Percentiles rank a stretch among this genome's conserved stretches.
Evolutionary conservation across 2,329 filamentous ascomycete genomes (phyloP).

Genomic region (Stemphylium vesicarium): DNA sequence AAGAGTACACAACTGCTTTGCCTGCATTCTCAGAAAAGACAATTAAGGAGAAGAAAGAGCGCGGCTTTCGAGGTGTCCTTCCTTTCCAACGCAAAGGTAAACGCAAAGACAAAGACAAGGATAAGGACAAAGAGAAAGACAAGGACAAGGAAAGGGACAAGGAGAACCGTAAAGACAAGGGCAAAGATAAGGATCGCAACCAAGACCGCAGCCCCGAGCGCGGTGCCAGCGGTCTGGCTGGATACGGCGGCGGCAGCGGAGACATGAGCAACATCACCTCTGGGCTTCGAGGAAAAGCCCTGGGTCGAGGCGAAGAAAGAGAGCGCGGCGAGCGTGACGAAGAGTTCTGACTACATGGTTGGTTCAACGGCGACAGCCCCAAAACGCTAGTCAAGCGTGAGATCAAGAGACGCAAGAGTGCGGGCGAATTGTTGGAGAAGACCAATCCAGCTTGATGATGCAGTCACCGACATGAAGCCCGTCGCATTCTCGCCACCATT

Average conservation of each 20-base stretch:
- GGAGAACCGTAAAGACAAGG: neutral
- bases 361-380: constrained; percentile 38
- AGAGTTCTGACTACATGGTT: constrained; percentile 47
- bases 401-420: constrained; percentile 39
- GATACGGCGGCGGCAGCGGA: constrained; percentile 18
- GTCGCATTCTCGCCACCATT: too few species aligned
- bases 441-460: constrained; percentile 1
- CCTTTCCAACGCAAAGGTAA: constrained; percentile 47
- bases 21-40: constrained; percentile 44
- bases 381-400: constrained; percentile 24
- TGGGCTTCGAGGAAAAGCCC: constrained; percentile 5
- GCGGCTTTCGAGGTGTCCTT: constrained; percentile 48
- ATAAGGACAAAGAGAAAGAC: constrained; percentile 30
- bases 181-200: constrained; percentile 5
- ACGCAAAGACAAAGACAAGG: constrained; percentile 36
- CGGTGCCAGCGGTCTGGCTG: constrained; percentile 29
- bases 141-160: constrained; percentile 19
- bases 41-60: constrained; percentile 46
- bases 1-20: constrained; percentile 48
- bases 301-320: neutral
- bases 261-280: neutral
- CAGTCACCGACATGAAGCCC: too few species aligned
- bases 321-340: constrained; percentile 22
- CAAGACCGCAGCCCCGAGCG: constrained; percentile 14
- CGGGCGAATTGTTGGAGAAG: constrained; percentile 34